Conservation (phyloP, 345 rosid genomes). For the Streptanthus diversifolius region DNA sequence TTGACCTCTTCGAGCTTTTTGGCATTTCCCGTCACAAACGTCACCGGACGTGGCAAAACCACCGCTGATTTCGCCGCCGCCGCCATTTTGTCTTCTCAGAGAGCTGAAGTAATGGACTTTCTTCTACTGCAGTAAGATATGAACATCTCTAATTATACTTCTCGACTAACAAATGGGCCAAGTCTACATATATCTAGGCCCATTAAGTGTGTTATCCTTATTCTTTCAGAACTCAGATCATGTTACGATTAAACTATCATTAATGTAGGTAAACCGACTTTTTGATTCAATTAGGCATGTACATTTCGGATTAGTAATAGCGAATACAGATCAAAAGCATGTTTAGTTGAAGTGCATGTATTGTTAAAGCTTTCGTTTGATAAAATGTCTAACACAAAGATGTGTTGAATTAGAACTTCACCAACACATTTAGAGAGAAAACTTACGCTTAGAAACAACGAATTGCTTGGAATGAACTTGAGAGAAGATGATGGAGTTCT, state of each 20-base stretch:
- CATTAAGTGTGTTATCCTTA: not conserved
- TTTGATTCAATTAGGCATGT: not conserved
- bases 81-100: conserved; percentile 28
- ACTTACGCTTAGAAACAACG: no score
- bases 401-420: no score
- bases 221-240: not conserved
- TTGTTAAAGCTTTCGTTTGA: no score
- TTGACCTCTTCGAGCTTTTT: conserved; percentile 96
- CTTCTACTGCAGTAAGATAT: not conserved
- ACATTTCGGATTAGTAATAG: no score
- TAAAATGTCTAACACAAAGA: no score
- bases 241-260: not conserved
- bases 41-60: conserved; percentile 68
- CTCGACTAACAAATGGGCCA: not conserved
- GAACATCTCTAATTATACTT: not conserved
- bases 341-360: no score
- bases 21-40: conserved; percentile 90
- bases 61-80: conserved; percentile 55
- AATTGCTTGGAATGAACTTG: no score
- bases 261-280: not conserved
- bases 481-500: no score
- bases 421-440: no score
- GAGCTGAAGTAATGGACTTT: not conserved
- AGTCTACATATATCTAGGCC: not conserved
- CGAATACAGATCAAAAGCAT: no score